A percentile compares a stretch with the other conserved stretches of the same genome.
These are phyloP conservation scores for Corchorus capsularis DNA, from an alignment of 345 rosid genomes.

Conservation along the genomic window DNA sequence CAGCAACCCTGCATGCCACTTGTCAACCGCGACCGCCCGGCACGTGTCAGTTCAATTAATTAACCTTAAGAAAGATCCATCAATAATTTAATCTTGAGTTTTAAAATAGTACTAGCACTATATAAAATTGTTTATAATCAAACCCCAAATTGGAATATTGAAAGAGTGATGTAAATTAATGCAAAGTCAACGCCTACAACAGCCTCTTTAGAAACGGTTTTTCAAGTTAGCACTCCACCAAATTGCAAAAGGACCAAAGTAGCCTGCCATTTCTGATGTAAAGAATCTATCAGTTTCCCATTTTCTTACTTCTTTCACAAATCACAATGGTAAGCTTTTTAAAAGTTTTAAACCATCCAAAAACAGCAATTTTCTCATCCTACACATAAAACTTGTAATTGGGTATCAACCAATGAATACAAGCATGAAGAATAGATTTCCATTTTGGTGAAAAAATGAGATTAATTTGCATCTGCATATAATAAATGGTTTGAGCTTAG, in stretches of 20 bases:
- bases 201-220: conserved; percentile 5
- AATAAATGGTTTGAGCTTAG: no score
- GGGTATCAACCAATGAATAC: no score
- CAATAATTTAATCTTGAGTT: neutral
- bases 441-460: no score
- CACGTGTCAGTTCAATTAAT: neutral
- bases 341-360: neutral
- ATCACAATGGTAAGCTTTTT: conserved; percentile 5
- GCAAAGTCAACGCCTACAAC: conserved; percentile 16
- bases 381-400: no score
- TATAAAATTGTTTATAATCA: neutral
- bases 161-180: neutral
- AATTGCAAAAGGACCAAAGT: neutral
- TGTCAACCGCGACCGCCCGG: neutral
- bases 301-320: neutral
- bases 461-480: no score
- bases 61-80: neutral
- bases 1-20: neutral
- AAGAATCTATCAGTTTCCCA: neutral
- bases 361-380: neutral
- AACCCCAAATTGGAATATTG: neutral
- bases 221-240: conserved; percentile 16
- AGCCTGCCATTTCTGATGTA: neutral
- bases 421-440: no score
- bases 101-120: no score